Evolutionary conservation across 1,284 basidiomycete species (phyloP).

Genomic region (Polyporus tsugae): DNA sequence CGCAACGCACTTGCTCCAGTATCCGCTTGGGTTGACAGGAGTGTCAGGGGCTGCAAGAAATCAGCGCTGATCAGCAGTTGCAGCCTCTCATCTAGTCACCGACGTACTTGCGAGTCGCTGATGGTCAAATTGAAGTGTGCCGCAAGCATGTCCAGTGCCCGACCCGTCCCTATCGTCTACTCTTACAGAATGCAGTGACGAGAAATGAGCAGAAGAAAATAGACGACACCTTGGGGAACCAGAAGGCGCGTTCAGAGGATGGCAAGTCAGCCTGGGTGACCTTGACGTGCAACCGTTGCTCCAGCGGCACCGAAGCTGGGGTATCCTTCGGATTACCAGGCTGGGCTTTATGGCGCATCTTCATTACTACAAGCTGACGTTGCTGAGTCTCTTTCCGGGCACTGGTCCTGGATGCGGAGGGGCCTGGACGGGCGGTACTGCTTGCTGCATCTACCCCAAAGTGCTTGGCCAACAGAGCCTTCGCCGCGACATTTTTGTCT

Average conservation of each 20-base stretch:
- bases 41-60: slow-evolving; percentile 33
- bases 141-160: slow-evolving; percentile 48
- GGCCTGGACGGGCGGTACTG: slow-evolving; percentile 25
- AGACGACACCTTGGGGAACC: slow-evolving; percentile 70
- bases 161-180: slow-evolving; percentile 47
- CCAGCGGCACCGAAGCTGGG: slow-evolving; percentile 51
- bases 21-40: slow-evolving; percentile 25
- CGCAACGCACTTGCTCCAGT: slow-evolving; percentile 23
- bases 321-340: slow-evolving; percentile 68
- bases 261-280: slow-evolving; percentile 46
- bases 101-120: slow-evolving; percentile 33
- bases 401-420: slow-evolving; percentile 47
- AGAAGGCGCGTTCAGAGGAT: slow-evolving; percentile 55
- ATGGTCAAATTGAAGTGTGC: slow-evolving; percentile 38
- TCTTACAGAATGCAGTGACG: slow-evolving; percentile 4
- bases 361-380: slow-evolving; percentile 71
- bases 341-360: slow-evolving; percentile 72
- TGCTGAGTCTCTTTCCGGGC: slow-evolving; percentile 60
- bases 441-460: slow-evolving; percentile 49
- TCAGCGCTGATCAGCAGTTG: slow-evolving; percentile 12
- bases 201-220: background rate
- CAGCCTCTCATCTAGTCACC: background rate
- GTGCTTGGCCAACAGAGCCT: slow-evolving; percentile 61
- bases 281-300: slow-evolving; percentile 66
- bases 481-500: slow-evolving; percentile 57